Evolutionary conservation across 768 basidiomycete species (phyloP).

Genomic region (Lyophyllum atratum): DNA sequence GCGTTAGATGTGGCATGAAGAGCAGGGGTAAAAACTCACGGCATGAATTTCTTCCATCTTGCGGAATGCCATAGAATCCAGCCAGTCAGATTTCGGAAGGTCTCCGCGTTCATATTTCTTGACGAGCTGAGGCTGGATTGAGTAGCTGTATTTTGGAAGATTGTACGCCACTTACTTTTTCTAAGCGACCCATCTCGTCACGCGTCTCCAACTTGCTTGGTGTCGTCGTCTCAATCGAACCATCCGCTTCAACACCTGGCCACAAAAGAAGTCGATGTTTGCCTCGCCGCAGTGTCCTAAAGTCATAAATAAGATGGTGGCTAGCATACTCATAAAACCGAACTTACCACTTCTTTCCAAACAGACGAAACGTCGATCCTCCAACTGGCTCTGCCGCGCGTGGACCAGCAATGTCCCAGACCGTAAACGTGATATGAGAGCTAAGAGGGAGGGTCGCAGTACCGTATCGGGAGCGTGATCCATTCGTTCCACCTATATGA

Average conservation of each 20-base stretch:
- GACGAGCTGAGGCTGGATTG: constrained; percentile 57
- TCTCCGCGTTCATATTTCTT: constrained; percentile 97
- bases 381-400: constrained; percentile 82
- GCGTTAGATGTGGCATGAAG: background rate
- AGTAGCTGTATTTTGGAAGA: background rate
- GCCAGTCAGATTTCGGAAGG: constrained; percentile 92
- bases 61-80: constrained; percentile 90
- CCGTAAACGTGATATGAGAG: constrained; percentile 90
- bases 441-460: constrained; percentile 90
- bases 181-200: constrained; percentile 95
- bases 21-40: constrained; percentile 44
- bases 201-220: constrained; percentile 80
- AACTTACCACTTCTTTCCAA: constrained; percentile 86
- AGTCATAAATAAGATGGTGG: background rate
- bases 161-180: constrained; percentile 61
- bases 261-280: background rate
- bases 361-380: constrained; percentile 86
- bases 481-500: constrained; percentile 82
- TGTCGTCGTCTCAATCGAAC: constrained; percentile 76
- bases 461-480: constrained; percentile 88
- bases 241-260: constrained; percentile 70
- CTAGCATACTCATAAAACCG: too few relatives aligned
- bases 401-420: constrained; percentile 93
- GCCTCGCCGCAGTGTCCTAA: background rate
- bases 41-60: constrained; percentile 96